These are phyloP conservation scores for Seminavis robusta DNA, from an alignment of 108 stramenopile genomes.

Conservation along the genomic window DNA sequence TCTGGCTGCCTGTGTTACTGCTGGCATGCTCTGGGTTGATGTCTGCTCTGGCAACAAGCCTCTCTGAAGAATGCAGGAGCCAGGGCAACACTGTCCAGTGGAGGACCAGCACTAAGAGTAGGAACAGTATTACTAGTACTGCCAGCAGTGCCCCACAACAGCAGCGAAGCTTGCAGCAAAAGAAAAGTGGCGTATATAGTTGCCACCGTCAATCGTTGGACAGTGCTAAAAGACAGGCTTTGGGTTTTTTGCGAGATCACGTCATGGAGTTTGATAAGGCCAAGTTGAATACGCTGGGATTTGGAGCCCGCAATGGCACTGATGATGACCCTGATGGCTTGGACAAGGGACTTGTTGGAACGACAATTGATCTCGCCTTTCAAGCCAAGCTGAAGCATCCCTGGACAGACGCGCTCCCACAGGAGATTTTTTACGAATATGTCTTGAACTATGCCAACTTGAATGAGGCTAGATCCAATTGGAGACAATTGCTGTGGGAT, in stretches of 20 bases:
- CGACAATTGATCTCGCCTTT: conserved; percentile 58
- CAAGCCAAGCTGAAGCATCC: conserved; percentile 54
- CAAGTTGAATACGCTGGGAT: conserved; percentile 57
- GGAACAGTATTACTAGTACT: no score
- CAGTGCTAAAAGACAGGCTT: conserved; percentile 26
- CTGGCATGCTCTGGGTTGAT: no score
- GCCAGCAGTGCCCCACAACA: no score
- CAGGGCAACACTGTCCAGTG: no score
- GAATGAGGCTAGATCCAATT: conserved; percentile 82
- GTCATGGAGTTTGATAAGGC: conserved; percentile 69
- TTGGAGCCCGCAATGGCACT: conserved; percentile 18
- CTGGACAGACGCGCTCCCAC: conserved; percentile 67
- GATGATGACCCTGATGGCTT: conserved; percentile 54
- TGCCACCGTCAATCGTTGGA: conserved; percentile 22
- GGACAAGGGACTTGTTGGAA: conserved; percentile 57
- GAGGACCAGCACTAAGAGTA: no score
- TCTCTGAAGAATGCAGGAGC: no score
- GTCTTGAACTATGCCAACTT: conserved; percentile 75
- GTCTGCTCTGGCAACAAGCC: no score
- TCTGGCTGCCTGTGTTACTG: no score
- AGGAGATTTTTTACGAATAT: conserved; percentile 71
- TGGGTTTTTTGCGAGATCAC: conserved; percentile 47
- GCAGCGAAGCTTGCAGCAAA: no score
- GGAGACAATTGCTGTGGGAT: conserved; percentile 65
- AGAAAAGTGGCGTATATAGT: no score